Evolutionary conservation across 164 flowering plant genomes (phyloP).

Genomic region (Malania oleifera): DNA sequence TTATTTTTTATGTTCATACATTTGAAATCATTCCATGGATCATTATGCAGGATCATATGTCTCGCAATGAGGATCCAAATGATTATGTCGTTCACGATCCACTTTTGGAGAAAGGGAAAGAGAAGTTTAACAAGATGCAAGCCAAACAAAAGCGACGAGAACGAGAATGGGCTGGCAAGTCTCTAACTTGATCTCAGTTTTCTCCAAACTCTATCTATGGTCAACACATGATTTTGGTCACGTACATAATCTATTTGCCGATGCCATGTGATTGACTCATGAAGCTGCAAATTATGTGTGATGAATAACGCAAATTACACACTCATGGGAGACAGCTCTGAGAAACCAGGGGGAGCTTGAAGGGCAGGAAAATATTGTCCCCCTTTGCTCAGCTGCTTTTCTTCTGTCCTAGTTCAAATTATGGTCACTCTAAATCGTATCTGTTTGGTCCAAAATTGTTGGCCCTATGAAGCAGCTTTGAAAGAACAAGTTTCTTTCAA

Average conservation of each 20-base stretch:
- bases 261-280: background rate
- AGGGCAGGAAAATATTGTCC: background rate
- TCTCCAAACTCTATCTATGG: background rate
- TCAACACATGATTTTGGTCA: background rate
- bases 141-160: constrained; percentile 85
- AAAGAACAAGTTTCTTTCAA: too few species aligned
- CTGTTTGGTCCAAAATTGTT: too few species aligned
- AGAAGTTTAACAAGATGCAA: constrained; percentile 89
- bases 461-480: too few species aligned
- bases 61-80: constrained; percentile 68
- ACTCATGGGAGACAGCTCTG: background rate
- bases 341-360: constrained; percentile 1
- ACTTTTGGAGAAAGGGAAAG: constrained; percentile 91
- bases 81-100: constrained; percentile 86
- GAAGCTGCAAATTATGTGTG: too few species aligned
- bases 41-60: constrained; percentile 64
- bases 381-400: too few species aligned
- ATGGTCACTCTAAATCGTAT: too few species aligned
- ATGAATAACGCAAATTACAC: too few species aligned
- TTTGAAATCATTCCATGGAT: background rate
- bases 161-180: constrained; percentile 94
- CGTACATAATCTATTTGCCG: background rate
- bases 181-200: constrained; percentile 51
- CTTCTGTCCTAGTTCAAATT: too few species aligned
- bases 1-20: too few species aligned